Base-by-base conservation (phyloP, 202 grass and related monocot genomes). In the Elaeis oleifera region DNA sequence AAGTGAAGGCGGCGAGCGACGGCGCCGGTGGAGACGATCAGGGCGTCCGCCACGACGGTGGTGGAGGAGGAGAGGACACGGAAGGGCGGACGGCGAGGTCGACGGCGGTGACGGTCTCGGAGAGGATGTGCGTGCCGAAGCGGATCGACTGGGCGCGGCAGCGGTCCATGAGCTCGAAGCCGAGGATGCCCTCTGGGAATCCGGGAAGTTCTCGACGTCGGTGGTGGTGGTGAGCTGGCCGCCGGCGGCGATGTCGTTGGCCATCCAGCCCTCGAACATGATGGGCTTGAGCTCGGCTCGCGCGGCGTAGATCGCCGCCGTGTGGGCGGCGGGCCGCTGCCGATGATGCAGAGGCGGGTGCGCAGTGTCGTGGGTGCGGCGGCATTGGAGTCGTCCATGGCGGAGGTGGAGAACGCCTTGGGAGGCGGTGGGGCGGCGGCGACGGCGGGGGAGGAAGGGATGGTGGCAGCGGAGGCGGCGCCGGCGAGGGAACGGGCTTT, bases 191-290 rank as follows among this genome's bases (percentile, higher is more conserved):
- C 0, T 79, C 63, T 14, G 84, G 88, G 60, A 97, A 97, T 1
- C 88, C 92, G 18, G 92, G 72, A 96, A 90, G 76, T 96, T 96
- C 72, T 96, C 91, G 27, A 96, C 91, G 67, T 96, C 91, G 49
- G 91, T 96, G 84, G 91, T 96, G 60, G 91, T 96, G 66, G 91
- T 96, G 71, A 96, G 87, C 81, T 96, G 91, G 0, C 91, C 91
- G 25, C 91, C 91, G 1, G 91, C 80, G 51, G 91, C 84, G 78
- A 96, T 90, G 81, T 88, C 87, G 70, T 96, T 96, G 52, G 91
- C 91, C 51, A 96, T 50, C 83, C 87, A 90, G 5, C 91, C 91
- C 76, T 96, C 91, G 73, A 90, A 96, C 65, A 96, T 78, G 53
- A 97, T 60, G 7, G 92, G 88, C 77, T 89, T 89, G 8, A 97